Conservation (phyloP, 225 moss, liverwort and hornwort species). For the Climacium dendroides region DNA sequence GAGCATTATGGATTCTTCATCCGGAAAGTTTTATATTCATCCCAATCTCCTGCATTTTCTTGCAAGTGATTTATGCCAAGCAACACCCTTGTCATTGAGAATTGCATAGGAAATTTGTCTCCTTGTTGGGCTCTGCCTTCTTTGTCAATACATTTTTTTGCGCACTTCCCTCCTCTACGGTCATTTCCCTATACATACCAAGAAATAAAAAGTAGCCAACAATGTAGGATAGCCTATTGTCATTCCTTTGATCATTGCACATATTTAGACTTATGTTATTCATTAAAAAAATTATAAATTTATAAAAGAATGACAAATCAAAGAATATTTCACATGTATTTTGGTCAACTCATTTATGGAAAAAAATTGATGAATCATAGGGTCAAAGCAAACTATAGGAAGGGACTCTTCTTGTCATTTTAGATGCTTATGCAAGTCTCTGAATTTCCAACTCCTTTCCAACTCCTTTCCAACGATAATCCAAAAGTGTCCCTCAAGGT, state of each 20-base stretch:
- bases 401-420: background rate
- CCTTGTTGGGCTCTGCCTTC: background rate
- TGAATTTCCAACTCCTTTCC: background rate
- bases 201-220: background rate
- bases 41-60: background rate
- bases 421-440: background rate
- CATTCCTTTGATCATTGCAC: background rate
- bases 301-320: background rate
- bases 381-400: background rate
- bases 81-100: background rate
- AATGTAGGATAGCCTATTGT: background rate
- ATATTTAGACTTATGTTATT: rapidly evolving
- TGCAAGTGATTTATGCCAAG: rapidly evolving
- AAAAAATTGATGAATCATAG: background rate
- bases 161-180: rapidly evolving
- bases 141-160: background rate
- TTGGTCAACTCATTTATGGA: background rate
- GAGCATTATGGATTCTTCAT: background rate
- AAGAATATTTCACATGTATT: background rate
- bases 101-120: background rate
- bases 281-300: background rate
- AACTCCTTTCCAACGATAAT: background rate
- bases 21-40: rapidly evolving
- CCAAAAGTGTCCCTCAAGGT: background rate
- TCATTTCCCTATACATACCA: background rate